Percentiles rank a stretch among this genome's conserved stretches.
Conservation (phyloP, 495 filamentous ascomycete genomes). For the Friedmanniomyces endolithicus region DNA sequence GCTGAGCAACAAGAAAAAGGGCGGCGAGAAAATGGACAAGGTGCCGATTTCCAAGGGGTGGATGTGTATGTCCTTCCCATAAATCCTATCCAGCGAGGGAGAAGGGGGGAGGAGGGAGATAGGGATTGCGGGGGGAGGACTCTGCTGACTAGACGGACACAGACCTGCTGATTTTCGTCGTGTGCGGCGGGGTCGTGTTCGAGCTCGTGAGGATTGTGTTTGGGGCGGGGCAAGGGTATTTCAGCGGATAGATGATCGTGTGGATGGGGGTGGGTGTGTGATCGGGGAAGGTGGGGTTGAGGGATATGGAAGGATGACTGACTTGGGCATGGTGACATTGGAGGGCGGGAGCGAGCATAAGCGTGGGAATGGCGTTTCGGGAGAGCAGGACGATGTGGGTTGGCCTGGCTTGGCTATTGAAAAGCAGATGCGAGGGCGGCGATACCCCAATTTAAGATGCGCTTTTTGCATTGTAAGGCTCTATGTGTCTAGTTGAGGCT, state of each 20-base stretch:
- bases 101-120: background rate
- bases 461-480: background rate
- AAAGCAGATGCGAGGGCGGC: too few relatives aligned
- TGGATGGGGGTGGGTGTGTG: too few relatives aligned
- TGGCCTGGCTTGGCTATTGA: too few relatives aligned
- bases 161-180: constrained; percentile 69
- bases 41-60: constrained; percentile 66
- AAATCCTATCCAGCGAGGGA: background rate
- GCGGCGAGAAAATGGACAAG: constrained; percentile 48
- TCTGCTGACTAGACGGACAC: background rate
- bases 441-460: background rate
- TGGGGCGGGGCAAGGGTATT: background rate
- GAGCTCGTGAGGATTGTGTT: constrained; percentile 73
- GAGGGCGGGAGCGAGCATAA: too few relatives aligned
- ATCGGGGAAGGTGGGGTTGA: too few relatives aligned
- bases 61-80: constrained; percentile 57
- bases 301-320: too few relatives aligned
- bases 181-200: constrained; percentile 75
- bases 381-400: too few relatives aligned
- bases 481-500: too few relatives aligned
- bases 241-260: background rate
- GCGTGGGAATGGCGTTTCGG: too few relatives aligned
- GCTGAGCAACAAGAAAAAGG: constrained; percentile 54
- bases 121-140: too few relatives aligned
- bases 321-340: too few relatives aligned